These are phyloP conservation scores for Termitomyces bulborhizus DNA, from an alignment of 768 basidiomycete species.

Conservation along the genomic window DNA sequence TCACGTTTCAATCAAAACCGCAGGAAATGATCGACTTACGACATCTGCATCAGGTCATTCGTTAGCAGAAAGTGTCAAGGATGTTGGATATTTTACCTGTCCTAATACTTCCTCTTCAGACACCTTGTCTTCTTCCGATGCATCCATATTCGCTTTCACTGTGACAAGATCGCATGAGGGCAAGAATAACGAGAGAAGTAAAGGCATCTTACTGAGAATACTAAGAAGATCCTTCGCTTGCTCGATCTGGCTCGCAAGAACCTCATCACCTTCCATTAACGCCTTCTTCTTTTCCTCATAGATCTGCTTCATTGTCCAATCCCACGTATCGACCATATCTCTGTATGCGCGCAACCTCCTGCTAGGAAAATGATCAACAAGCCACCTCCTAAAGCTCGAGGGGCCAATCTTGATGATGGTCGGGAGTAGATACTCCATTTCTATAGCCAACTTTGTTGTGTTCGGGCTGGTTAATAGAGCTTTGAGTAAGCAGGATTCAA, in stretches of 20 bases:
- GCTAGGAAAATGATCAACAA: slow-evolving; percentile 6
- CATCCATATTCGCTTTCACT: slow-evolving; percentile 26
- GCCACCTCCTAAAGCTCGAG: slow-evolving; percentile 8
- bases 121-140: slow-evolving; percentile 22
- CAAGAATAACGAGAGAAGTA: neutral
- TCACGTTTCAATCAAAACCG: neutral
- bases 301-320: slow-evolving; percentile 4
- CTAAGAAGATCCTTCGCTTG: slow-evolving; percentile 11
- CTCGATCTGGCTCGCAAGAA: slow-evolving; percentile 4
- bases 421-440: neutral
- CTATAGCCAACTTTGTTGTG: neutral
- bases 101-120: slow-evolving; percentile 24
- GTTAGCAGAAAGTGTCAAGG: neutral
- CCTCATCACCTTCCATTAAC: slow-evolving; percentile 7
- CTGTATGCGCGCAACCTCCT: neutral
- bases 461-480: neutral
- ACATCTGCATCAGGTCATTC: slow-evolving; percentile 7
- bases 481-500: neutral
- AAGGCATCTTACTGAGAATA: slow-evolving; percentile 4
- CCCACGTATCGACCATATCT: slow-evolving; percentile 7
- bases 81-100: slow-evolving; percentile 16
- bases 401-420: slow-evolving; percentile 8
- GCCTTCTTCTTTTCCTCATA: slow-evolving; percentile 8
- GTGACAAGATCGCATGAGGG: neutral
- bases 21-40: slow-evolving; percentile 4